Base-by-base conservation (phyloP, 768 basidiomycete genomes). In the Mycena indigotica region DNA sequence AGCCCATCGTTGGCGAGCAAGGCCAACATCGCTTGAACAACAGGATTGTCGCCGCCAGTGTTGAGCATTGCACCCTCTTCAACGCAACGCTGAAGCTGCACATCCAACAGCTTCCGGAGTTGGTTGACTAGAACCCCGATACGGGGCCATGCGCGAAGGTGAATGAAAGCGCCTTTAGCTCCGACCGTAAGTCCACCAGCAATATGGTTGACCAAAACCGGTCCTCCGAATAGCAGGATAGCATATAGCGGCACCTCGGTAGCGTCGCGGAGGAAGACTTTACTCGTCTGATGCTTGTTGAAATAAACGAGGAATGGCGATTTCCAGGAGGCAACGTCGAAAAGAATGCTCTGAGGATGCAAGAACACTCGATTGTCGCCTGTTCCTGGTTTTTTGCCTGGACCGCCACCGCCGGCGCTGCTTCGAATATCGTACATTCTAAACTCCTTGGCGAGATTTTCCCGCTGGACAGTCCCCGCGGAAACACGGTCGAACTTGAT, bases 241-340 rank as follows among this genome's bases (percentile, higher is more conserved):
- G 86, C 89, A 68, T 92, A 95, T n/a, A 94, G 73, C 5, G 94
- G 92, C n/a, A 95, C 92, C 81, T 95, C 89, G 1, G 91, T 95
- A 4, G 86, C 92, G 70, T 95, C 94, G 41, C 92, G 80, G 61
- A 98, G 66, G 71, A 89, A 97, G 1, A 92, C 79, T 70, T 97
- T 95, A 17, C 78, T 87, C 12, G 93, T 93, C 77, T 83, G 77
- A 53, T 87, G 84, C 69, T 93, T 91, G 63, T 85, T 81, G 72
- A 95, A 96, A 70, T 91, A 97, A 8, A 86, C 83, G 45, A 95
- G 66, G 72, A 93, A 93, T 2, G 88, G 88, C 16, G 85, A 81
- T 54, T 84, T 88, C 86, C 94, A 93, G 32, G 78, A 77, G 23
- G 84, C 78, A 53, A 83, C 83, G 26, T 78, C 77, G 66, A 98